Percentiles rank a stretch among this genome's conserved stretches.
phyloP scores from a whole-genome alignment of 2,329 filamentous ascomycete genomes.

The Lachnellula subtilissima region DNA sequence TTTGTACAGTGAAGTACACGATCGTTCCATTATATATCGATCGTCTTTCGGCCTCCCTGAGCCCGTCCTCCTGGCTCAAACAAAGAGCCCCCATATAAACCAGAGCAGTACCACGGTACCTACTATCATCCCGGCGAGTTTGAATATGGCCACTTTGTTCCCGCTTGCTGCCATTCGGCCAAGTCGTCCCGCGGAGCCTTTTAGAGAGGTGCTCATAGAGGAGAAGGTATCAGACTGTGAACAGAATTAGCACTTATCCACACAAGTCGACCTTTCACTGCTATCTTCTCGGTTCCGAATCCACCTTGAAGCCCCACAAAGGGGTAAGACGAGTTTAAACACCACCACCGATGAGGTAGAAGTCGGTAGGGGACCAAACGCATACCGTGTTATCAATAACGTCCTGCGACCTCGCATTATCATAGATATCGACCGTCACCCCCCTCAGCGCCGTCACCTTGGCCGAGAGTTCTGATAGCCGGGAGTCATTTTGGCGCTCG shows the following conservation, averaged over 20 bases:
- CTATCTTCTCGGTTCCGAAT: neutral
- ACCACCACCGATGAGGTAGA: neutral
- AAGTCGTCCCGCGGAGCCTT: constrained; percentile 75
- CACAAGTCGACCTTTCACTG: neutral
- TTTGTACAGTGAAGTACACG: constrained; percentile 19
- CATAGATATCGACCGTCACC: constrained; percentile 97
- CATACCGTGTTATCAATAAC: constrained; percentile 82
- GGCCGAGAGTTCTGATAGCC: constrained; percentile 81
- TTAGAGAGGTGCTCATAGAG: constrained; percentile 74
- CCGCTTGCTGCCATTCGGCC: constrained; percentile 87
- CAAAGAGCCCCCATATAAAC: constrained; percentile 38
- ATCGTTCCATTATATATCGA: neutral
- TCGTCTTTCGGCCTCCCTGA: neutral
- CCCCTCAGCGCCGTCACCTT: constrained; percentile 91
- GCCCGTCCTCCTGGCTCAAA: constrained; percentile 15
- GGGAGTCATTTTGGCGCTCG: constrained; percentile 88
- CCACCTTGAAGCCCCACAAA: neutral
- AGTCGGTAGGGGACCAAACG: constrained; percentile 9
- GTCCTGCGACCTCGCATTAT: constrained; percentile 83
- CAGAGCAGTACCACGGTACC: constrained; percentile 70
- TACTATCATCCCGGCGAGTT: constrained; percentile 78
- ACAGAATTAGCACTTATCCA: neutral
- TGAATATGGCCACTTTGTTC: constrained; percentile 86
- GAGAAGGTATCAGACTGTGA: constrained; percentile 82
- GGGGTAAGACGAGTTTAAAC: neutral